Conservation (phyloP, 106 monocot species). For the Acanthochlamys bracteata region DNA sequence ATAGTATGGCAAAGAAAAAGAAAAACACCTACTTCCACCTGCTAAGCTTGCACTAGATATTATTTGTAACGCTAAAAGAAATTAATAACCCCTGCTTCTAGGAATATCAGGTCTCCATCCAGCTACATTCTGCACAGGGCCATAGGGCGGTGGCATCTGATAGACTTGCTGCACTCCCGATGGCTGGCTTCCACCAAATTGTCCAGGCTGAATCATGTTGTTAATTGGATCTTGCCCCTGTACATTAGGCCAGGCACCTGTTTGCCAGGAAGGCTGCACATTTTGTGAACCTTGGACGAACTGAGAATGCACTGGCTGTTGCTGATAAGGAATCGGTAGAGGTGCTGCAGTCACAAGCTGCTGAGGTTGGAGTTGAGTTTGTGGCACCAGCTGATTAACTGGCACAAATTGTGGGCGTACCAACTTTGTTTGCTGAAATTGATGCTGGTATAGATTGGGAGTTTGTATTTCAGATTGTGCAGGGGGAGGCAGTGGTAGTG, state of each 20-base stretch:
- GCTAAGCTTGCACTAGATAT: too few relatives aligned
- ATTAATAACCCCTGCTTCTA: neutral
- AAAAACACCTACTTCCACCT: too few relatives aligned
- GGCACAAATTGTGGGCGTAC: constrained; percentile 16
- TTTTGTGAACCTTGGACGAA: constrained; percentile 5
- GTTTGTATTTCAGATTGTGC: constrained; percentile 4
- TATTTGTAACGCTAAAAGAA: neutral
- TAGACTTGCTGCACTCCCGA: constrained; percentile 16
- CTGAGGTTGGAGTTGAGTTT: neutral
- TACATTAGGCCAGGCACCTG: neutral
- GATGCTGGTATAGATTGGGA: constrained; percentile 14
- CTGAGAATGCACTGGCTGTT: constrained; percentile 7
- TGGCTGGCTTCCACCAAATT: neutral
- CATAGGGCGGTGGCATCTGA: neutral
- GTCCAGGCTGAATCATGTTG: constrained; percentile 3
- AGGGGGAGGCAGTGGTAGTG: constrained; percentile 2
- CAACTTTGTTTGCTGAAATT: neutral
- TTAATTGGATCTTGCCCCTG: neutral
- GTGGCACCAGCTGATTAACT: neutral
- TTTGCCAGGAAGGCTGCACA: constrained; percentile 18
- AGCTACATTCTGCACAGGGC: constrained; percentile 11
- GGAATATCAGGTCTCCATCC: constrained; percentile 25
- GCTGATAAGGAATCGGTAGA: constrained; percentile 8
- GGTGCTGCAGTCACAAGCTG: constrained; percentile 1
- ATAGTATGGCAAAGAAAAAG: too few relatives aligned